phyloP scores from a whole-genome alignment of 2,329 filamentous ascomycete species.

The Akanthomyces dipterigenus region DNA sequence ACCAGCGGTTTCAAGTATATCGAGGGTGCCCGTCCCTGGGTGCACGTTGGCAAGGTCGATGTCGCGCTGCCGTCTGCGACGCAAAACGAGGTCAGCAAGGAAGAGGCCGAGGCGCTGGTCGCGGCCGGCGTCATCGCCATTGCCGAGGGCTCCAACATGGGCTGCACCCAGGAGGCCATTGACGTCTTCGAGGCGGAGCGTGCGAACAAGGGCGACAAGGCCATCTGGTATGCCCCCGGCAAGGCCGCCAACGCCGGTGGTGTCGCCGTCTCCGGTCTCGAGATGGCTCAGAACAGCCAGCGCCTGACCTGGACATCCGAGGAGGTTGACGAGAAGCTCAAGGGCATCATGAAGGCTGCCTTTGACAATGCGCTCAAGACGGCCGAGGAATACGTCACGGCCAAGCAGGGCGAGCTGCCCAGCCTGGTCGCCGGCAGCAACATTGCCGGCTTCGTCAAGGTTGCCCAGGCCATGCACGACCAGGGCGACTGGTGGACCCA shows the following conservation, averaged over 20 bases:
- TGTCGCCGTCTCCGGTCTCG: conserved; percentile 92
- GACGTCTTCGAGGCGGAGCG: conserved; percentile 81
- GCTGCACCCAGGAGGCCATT: conserved; percentile 92
- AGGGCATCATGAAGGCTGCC: conserved; percentile 89
- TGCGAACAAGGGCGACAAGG: conserved; percentile 57
- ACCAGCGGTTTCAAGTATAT: conserved; percentile 73
- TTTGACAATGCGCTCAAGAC: conserved; percentile 87
- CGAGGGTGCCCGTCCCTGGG: conserved; percentile 82
- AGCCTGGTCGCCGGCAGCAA: conserved; percentile 90
- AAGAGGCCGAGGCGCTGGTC: conserved; percentile 81
- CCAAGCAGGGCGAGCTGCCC: conserved; percentile 76
- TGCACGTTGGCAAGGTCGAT: conserved; percentile 82
- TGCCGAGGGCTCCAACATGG: conserved; percentile 98
- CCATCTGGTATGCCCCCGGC: conserved; percentile 93
- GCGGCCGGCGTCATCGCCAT: conserved; percentile 73
- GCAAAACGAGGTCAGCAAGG: conserved; percentile 92
- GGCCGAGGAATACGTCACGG: conserved; percentile 78
- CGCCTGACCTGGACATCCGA: conserved; percentile 79
- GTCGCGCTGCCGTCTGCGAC: conserved; percentile 89
- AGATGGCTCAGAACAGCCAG: conserved; percentile 98
- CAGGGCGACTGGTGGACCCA: conserved; percentile 87
- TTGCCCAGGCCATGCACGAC: conserved; percentile 87
- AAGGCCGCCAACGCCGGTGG: conserved; percentile 98
- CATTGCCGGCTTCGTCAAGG: conserved; percentile 97
- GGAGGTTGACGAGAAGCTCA: conserved; percentile 87